Evolutionary conservation across 2,329 filamentous ascomycete species (phyloP), one percentile per base, ranked within the genome.

Genomic region (Annulohypoxylon truncatum): DNA sequence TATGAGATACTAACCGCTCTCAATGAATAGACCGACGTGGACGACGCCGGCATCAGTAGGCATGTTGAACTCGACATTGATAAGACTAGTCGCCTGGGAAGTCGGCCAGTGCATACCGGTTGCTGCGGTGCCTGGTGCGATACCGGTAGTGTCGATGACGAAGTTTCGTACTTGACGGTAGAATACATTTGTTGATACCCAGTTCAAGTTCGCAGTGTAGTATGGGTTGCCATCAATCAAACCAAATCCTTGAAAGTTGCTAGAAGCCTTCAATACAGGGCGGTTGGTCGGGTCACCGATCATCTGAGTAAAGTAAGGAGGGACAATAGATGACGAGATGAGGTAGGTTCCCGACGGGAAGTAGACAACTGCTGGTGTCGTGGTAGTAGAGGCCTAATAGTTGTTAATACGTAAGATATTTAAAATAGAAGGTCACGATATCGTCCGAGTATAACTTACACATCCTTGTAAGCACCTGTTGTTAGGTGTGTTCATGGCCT

Each of bases 111-210:
- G 87, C 31, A 89, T 84, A 72, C 83, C 85, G 28, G 75, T 79
- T 2, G 77, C 76, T 22, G 75, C 67, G 0, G 73, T 76, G 4
- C 67, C 62, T 1, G 73, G 69, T 2, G 75, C 67, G n/a, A 78
- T 78, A 15, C 47, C 67, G 2, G 74, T 75, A 5, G 81, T 77
- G 72, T 92, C 89, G 38, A 92, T 80, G 59, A 89, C 80, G 51
- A 92, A 82, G 72, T 92, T 92, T 7, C 88, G 82, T 62, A 92
- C 83, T 69, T 89, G 86, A 46, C 89, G 82, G 73, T 83, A 89
- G 77, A 92, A 92, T 8, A 90, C 85, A 70, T 87, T 89, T 33
- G 84, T 87, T 3, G 84, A 78, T 26, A 77, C 75, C 73, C 78
- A 83, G 67, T 80, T 81, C 66, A 77, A 73, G 61, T 74, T 68